Evolutionary conservation across 352 stramenopile genomes (phyloP), one percentile per base, ranked within the genome.

Genomic region (Globisporangium nagaii): DNA sequence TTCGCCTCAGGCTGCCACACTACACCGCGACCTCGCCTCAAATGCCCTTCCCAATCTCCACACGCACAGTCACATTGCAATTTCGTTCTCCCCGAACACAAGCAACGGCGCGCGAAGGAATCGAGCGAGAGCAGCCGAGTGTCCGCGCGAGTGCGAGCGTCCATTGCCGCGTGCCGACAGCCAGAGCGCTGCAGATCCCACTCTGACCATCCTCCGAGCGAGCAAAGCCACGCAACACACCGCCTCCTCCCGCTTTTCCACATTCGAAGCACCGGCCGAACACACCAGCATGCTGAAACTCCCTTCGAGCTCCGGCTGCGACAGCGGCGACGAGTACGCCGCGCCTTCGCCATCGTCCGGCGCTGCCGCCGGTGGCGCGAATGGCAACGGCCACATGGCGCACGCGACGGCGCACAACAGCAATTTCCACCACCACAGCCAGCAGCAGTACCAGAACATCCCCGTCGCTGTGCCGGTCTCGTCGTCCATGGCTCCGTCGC

Each of bases 391-490:
- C 41, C 15, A 32, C 42, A 36, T 2, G 17, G 44, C 52, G 31
- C 30, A 22, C 39, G 28, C 36, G 39, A 48, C 24, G 32, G 46
- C n/a, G n/a, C n/a, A n/a, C 15, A 43, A 31, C 28, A 49, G 19
- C 37, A 49, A 17, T 35, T 60, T 60, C 25, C 36, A 62, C 31
- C 39, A 62, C 31, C 52, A 62, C 53, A 67, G 51, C 55, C 62
- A 82, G 63, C 64, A 66, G 53, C 73, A 72, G 69, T 76, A 74
- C 48, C 65, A 73, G 36, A 75, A 89, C 47, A 58, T 86, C 20
- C 76, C 79, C 0, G 56, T 90, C 40, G 76, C 79, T 9, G 74
- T 89, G 2, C 59, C 79, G 1, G 79, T 89, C 20, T 65, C 69
- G 2, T 45, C 69, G 42, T 53, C 61, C 12, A 44, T 58, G 32